A percentile compares a stretch with the other conserved stretches of the same genome.
Conservation (phyloP, 2,329 filamentous ascomycete species). For the Trichothecium roseum region DNA sequence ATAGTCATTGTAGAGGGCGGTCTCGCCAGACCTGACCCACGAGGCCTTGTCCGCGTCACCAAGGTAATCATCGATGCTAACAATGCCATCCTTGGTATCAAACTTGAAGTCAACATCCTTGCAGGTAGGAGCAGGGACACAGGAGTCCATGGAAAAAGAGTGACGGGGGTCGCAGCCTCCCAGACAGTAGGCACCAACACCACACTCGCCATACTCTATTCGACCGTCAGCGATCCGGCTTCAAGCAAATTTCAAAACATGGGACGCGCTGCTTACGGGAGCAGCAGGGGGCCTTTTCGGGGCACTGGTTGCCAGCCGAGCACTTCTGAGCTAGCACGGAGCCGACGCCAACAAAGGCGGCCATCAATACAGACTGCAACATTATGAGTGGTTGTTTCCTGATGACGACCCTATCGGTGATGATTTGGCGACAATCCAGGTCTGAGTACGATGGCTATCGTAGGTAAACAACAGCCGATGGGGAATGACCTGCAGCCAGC, state of each 20-base stretch:
- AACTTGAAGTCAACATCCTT: conserved; percentile 64
- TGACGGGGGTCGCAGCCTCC: conserved; percentile 86
- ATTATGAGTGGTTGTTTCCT: conserved; percentile 11
- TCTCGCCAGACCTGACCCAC: conserved; percentile 80
- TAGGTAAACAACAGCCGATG: too few relatives aligned
- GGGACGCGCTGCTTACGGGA: conserved; percentile 50
- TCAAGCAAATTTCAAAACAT: conserved; percentile 1
- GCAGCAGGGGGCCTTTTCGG: conserved; percentile 64
- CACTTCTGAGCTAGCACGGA: conserved; percentile 28
- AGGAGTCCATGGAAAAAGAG: conserved; percentile 76
- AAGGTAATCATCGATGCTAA: conserved; percentile 70
- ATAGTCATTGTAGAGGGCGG: conserved; percentile 56
- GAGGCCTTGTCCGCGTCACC: conserved; percentile 71
- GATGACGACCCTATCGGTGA: not conserved
- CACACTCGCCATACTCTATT: conserved; percentile 83
- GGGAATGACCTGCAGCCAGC: too few relatives aligned
- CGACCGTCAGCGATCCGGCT: conserved; percentile 8
- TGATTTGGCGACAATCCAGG: too few relatives aligned
- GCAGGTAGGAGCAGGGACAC: conserved; percentile 77
- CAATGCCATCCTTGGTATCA: conserved; percentile 56
- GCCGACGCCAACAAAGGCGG: conserved; percentile 20
- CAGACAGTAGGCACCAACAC: conserved; percentile 87
- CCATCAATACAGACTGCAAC: conserved; percentile 19
- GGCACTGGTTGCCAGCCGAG: conserved; percentile 50
- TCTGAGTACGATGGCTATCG: too few relatives aligned